Evolutionary conservation across 192 early-diverging fungal species (phyloP), one percentile per base, ranked within the genome.

Genomic region (Lobulomyces angularis): DNA sequence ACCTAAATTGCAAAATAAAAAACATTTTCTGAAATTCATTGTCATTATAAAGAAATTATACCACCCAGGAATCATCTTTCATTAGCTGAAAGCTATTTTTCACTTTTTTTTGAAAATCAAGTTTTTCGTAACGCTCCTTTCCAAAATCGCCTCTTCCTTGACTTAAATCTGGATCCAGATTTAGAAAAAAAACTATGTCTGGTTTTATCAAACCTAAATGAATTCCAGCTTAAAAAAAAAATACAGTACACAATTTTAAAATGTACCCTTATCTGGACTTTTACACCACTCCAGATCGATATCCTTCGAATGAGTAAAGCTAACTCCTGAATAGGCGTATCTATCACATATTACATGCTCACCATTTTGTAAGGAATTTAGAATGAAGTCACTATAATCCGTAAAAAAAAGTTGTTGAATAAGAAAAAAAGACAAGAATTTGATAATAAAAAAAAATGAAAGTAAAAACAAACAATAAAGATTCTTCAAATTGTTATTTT

Each of bases 251-350:
- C n/a, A n/a, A n/a, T n/a, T n/a, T n/a, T n/a, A n/a, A n/a, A n/a
- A n/a, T n/a, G n/a, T n/a, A n/a, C n/a, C n/a, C n/a, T n/a, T 59
- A 57, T 98, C 95, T 8, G 83, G 77, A 1, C 64, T 52, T 58
- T 75, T 82, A 59, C 91, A 94, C 92, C 92, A 96, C n/a, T 71
- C 58, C 26, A 85, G 55, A 43, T 82, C 74, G 23, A 93, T 53
- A 0, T 79, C 78, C 76, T 83, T 47, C 16, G 12, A 3, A 16
- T 21, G 75, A 0, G 87, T 84, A 50, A 85, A 98, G 1, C 86
- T 87, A 4, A 89, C 84, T 7, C 95, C 95, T 0, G 91, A 95
- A 49, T 87, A 96, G 0, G 89, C 86, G 58, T 98, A 98, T 30
- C 95, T 70, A 59, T 96, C 95, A 1, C 61, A 5, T 48, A 41